Conservation (phyloP, 106 monocot species). For the Acorus calamus region DNA sequence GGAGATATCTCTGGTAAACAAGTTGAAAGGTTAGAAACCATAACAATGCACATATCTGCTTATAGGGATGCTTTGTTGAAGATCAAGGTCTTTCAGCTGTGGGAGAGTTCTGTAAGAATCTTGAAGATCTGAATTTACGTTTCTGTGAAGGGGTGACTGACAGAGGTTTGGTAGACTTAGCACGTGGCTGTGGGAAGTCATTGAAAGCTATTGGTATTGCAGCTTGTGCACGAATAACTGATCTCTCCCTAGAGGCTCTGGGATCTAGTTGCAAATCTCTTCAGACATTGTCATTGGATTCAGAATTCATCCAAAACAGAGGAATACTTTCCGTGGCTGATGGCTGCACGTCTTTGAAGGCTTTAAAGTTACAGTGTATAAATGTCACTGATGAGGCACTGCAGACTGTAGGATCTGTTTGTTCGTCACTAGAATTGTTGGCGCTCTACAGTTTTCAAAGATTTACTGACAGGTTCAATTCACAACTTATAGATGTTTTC, state of each 20-base stretch:
- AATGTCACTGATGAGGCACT: conserved; percentile 75
- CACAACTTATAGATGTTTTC: background rate
- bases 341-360: conserved; percentile 58
- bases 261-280: conserved; percentile 59
- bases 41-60: background rate
- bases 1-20: too few relatives aligned
- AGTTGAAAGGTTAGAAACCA: too few relatives aligned
- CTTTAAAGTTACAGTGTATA: conserved; percentile 66
- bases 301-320: conserved; percentile 56
- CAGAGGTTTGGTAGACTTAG: conserved; percentile 52
- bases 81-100: conserved; percentile 77
- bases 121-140: conserved; percentile 65
- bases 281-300: conserved; percentile 66
- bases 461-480: conserved; percentile 71
- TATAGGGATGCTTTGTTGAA: conserved; percentile 89
- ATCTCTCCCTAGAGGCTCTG: conserved; percentile 61
- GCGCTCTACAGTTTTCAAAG: conserved; percentile 73
- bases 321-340: conserved; percentile 59
- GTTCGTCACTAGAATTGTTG: conserved; percentile 60
- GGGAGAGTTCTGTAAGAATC: conserved; percentile 63
- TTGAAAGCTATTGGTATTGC: conserved; percentile 61
- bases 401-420: conserved; percentile 59
- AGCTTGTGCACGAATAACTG: conserved; percentile 80
- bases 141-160: conserved; percentile 87
- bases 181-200: conserved; percentile 43